Base-by-base conservation (phyloP, 2,329 filamentous ascomycete genomes). In the Aspergillus sp. region DNA sequence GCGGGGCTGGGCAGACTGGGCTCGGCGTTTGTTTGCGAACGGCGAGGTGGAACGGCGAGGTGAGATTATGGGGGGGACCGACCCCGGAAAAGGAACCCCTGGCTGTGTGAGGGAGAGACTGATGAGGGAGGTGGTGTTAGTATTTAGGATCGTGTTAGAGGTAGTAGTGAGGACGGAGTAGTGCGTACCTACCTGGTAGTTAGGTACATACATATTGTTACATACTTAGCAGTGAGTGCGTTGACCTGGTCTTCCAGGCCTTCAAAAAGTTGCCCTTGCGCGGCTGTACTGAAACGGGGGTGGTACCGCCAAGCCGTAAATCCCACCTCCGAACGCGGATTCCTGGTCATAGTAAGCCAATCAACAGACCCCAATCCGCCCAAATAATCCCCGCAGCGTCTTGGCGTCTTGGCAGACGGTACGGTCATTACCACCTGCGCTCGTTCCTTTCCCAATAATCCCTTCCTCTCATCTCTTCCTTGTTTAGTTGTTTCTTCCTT, bases 381-480 rank as follows among this genome's bases (percentile, higher is more conserved):
- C 50, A 29, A 20, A 29, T 60, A 62, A 60, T 61, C 64, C 63
- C 65, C 62, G 60, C 57, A 65, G 51, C 14, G 26, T 2, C 65
- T 66, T 67, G 65, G 65, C 65, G 50, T 24, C 65, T 67, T 67
- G 65, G 65, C 55, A 36, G 61, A 6, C 14, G 14, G 49, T 51
- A 51, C 11, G 2, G 49, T 51, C 9, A 51, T 29, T 51, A 51
- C 49, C 22, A 10, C 24, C 18, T 16, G 22, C 29, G 9, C 6
- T 51, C 29, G 9, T 12, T 12, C 31, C 20, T 20, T 20, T 20
- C 2, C 20, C 20, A 20, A 20, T 20, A 20, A 20, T 32, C 31
- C 3, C 31, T 32, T 24, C 24, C 4, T 24, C 22, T 24, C 24
- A 20, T 24, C 24, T 24, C 24, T 29, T 22, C 22, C 26, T 29